A percentile compares a stretch with the other conserved stretches of the same genome.
Evolutionary conservation across 202 grass and related monocot species (phyloP).

Genomic region (Saccharum hybrid): DNA sequence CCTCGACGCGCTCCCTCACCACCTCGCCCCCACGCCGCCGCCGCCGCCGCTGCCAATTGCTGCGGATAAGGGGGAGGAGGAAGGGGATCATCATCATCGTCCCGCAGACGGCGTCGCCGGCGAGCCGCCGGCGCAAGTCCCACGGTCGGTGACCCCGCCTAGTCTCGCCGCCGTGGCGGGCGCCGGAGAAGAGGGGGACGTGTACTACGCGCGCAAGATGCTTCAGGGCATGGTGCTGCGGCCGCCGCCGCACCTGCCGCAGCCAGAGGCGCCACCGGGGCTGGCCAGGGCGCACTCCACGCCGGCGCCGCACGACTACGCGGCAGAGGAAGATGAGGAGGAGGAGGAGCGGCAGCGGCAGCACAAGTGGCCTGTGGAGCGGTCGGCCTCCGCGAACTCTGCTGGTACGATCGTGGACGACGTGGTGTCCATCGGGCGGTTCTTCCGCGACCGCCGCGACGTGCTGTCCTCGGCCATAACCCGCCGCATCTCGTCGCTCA

Average conservation of each 20-base stretch:
- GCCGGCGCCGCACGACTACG: constrained; percentile 11
- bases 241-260: constrained; percentile 72
- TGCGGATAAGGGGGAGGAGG: not conserved
- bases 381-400: constrained; percentile 63
- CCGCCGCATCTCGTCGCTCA: constrained; percentile 81
- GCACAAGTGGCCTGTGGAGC: constrained; percentile 48
- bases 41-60: not conserved
- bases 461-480: constrained; percentile 80
- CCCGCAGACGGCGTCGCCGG: not conserved
- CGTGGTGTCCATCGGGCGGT: constrained; percentile 72
- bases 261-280: constrained; percentile 83
- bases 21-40: not conserved
- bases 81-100: not conserved
- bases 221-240: constrained; percentile 54
- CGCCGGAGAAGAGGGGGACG: constrained; percentile 18
- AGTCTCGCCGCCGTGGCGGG: not conserved
- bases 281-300: constrained; percentile 45
- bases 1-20: constrained; percentile 18
- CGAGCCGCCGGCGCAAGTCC: constrained; percentile 30
- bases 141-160: constrained; percentile 40
- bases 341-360: constrained; percentile 2
- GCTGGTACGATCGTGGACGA: constrained; percentile 57
- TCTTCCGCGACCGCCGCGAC: constrained; percentile 67
- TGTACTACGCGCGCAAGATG: constrained; percentile 56
- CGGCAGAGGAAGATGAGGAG: not conserved